phyloP scores from a whole-genome alignment of 306 rosid genomes.

The Fragaria vesca region DNA sequence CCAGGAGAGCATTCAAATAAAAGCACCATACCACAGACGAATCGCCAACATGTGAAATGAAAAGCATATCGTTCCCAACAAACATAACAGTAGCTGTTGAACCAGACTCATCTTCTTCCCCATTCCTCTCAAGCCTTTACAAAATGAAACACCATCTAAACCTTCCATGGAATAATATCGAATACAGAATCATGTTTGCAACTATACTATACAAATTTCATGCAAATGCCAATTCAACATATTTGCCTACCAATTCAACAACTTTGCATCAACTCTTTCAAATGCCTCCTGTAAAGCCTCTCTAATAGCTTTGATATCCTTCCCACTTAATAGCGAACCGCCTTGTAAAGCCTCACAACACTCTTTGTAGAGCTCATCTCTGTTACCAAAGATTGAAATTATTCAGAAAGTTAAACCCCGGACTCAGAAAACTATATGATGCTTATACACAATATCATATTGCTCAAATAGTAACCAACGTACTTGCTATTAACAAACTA shows the following conservation, averaged over 20 bases:
- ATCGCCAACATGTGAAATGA: slow-evolving; percentile 87
- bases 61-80: slow-evolving; percentile 55
- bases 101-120: slow-evolving; percentile 79
- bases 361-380: slow-evolving; percentile 93
- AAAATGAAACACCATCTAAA: slow-evolving; percentile 63
- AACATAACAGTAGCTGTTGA: slow-evolving; percentile 81
- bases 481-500: neutral
- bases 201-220: neutral
- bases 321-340: slow-evolving; percentile 59
- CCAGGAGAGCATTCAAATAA: neutral
- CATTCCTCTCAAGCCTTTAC: slow-evolving; percentile 79
- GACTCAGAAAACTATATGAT: neutral
- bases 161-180: slow-evolving; percentile 39
- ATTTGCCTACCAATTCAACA: slow-evolving; percentile 63
- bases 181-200: slow-evolving; percentile 35
- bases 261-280: slow-evolving; percentile 54
- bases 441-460: neutral
- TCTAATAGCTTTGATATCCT: slow-evolving; percentile 54
- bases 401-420: neutral
- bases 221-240: neutral
- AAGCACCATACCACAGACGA: slow-evolving; percentile 74
- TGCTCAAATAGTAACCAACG: neutral
- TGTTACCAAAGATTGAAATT: slow-evolving; percentile 29
- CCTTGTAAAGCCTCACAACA: slow-evolving; percentile 76
- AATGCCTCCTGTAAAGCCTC: slow-evolving; percentile 74